phyloP scores from a whole-genome alignment of 1,284 basidiomycete species.

The Boletus smithii region DNA sequence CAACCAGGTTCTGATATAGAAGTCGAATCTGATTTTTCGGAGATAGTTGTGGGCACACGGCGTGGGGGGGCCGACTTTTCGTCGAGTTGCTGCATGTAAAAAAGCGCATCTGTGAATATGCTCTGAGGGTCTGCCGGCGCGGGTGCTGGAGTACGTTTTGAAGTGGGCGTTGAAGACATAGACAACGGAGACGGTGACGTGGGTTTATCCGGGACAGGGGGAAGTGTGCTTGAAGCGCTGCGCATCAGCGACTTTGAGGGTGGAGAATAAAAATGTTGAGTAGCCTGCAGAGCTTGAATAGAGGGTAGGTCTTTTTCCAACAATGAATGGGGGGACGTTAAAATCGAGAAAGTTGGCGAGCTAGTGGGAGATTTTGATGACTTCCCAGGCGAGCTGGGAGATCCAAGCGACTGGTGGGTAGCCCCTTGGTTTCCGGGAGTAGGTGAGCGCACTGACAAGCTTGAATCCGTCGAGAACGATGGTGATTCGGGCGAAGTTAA shows the following conservation, averaged over 20 bases:
- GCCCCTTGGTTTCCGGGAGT: conserved; percentile 16
- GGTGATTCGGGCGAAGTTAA: conserved; percentile 31
- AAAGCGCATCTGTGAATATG: conserved; percentile 59
- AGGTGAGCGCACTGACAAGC: conserved; percentile 25
- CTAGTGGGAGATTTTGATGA: conserved; percentile 20
- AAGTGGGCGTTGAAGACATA: conserved; percentile 9
- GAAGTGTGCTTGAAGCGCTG: conserved; percentile 14
- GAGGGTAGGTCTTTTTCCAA: conserved; percentile 35
- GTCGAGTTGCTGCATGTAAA: conserved; percentile 62
- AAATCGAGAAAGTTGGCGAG: conserved; percentile 38
- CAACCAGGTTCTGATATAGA: conserved; percentile 33
- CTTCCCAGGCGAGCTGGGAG: conserved; percentile 16
- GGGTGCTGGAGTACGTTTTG: conserved; percentile 16
- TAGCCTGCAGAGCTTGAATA: conserved; percentile 29
- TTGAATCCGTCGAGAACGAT: conserved; percentile 33
- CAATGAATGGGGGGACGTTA: conserved; percentile 46
- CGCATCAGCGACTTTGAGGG: conserved; percentile 18
- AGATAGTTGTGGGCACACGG: conserved; percentile 43
- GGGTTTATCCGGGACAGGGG: conserved; percentile 31
- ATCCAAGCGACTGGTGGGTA: conserved; percentile 14
- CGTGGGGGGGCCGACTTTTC: conserved; percentile 31
- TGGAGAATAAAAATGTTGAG: conserved; percentile 8
- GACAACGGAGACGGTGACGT: conserved; percentile 6
- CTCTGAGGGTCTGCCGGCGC: conserved; percentile 31
- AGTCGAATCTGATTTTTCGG: conserved; percentile 31